Conservation (phyloP, 768 basidiomycete genomes). For the Calvatia gigantea region DNA sequence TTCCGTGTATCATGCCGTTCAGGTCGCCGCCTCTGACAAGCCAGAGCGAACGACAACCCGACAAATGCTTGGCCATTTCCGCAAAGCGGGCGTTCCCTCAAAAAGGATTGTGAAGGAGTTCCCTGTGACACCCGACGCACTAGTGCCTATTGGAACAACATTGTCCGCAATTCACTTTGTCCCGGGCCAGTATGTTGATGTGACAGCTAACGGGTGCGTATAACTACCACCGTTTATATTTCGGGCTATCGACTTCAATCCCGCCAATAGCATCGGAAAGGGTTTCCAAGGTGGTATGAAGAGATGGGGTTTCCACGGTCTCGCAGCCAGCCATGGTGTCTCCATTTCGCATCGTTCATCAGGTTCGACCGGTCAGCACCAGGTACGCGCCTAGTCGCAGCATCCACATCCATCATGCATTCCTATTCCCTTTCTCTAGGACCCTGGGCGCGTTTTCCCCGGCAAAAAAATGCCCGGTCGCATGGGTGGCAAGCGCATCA, state of each 20-base stretch:
- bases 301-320: constrained; percentile 88
- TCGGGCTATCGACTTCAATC: not conserved
- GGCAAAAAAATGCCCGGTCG: constrained; percentile 99
- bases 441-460: constrained; percentile 93
- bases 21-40: constrained; percentile 82
- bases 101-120: constrained; percentile 90
- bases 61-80: constrained; percentile 89
- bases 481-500: constrained; percentile 80
- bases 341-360: constrained; percentile 91
- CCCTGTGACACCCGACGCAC: constrained; percentile 82
- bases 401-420: not conserved
- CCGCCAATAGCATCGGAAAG: constrained; percentile 76
- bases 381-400: constrained; percentile 46
- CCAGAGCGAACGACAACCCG: constrained; percentile 67
- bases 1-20: constrained; percentile 86
- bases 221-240: not conserved
- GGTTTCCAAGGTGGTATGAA: constrained; percentile 99
- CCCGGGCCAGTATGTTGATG: constrained; percentile 94
- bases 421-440: constrained; percentile 42
- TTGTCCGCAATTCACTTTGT: constrained; percentile 94
- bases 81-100: constrained; percentile 73
- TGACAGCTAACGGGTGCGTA: constrained; percentile 84
- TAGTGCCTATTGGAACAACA: constrained; percentile 85
- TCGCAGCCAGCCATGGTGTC: constrained; percentile 93
- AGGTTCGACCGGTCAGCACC: constrained; percentile 93